Evolutionary conservation across 1,284 basidiomycete species (phyloP), one percentile per base, ranked within the genome.

Genomic region (Garcileccinum viscosum): DNA sequence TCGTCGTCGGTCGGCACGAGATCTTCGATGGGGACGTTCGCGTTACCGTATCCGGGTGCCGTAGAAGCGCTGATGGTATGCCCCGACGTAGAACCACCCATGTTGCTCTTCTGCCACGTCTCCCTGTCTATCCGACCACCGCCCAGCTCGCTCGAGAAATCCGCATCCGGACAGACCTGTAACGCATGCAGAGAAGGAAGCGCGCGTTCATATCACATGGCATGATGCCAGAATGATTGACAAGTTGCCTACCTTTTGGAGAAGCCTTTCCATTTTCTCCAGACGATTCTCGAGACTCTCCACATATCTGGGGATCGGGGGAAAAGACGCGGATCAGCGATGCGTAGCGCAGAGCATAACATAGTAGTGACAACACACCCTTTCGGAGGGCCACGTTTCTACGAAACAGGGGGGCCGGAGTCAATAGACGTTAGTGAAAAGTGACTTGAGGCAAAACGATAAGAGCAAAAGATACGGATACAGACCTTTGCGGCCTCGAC

Each of bases 301-400:
- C 27, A 94, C 87, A 76, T 93, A 92, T 58, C 90, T 92, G 71
- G 22, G 14, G 58, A 59, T 59, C 12, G 53, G 19, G 38, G 24
- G 24, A 32, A 7, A 33, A 50, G n/a, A 66, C n/a, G 37, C 24
- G 50, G 47, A 35, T 58, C 7, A 66, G 42, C 37, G 9, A 14
- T 7, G 30, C 8, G 30, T 15, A 56, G 19, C 53, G 53, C 30
- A 56, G 53, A 12, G 30, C 19, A 56, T 11, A 12, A 1, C n/a
- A 24, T 24, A n/a, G 33, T 3, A 24, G 15, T 4, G 15, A 27
- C 37, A 42, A 35, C 15, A 76, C 38, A 95, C 88, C 93, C 94
- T 82, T 95, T 94, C 2, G 94, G 92, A 35, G 94, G 93, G 3
- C 94, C 93, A 47, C 94, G 89, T 84, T 94, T 93, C 88, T 95